A percentile compares a stretch with the other conserved stretches of the same genome.
phyloP scores from a whole-genome alignment of 2,329 filamentous ascomycete species.

The Aureobasidium sp. region DNA sequence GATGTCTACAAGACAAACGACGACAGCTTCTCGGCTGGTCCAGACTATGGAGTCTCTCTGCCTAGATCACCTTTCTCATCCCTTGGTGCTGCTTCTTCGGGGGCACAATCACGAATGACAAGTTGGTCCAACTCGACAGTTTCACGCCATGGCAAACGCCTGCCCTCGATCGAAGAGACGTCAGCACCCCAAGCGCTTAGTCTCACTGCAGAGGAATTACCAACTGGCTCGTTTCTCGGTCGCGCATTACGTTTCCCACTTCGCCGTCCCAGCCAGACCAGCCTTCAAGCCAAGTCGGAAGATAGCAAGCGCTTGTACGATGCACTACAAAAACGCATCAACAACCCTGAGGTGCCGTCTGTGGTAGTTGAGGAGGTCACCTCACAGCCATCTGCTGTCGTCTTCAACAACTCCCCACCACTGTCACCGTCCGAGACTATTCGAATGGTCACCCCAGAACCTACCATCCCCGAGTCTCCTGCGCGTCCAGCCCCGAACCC shows the following conservation, averaged over 20 bases:
- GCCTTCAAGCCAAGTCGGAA: constrained; percentile 27
- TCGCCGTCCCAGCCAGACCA: constrained; percentile 21
- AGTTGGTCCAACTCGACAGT: constrained; percentile 62
- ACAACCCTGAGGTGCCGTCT: constrained; percentile 35
- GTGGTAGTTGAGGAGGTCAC: not conserved
- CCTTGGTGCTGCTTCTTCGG: not conserved
- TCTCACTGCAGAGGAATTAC: not conserved
- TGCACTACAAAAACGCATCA: constrained; percentile 46
- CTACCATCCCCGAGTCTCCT: not conserved
- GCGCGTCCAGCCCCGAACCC: not conserved
- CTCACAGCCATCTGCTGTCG: not conserved
- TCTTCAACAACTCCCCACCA: not conserved
- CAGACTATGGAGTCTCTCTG: constrained; percentile 8
- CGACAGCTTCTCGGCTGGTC: constrained; percentile 5
- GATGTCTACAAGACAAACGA: constrained; percentile 14
- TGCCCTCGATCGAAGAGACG: constrained; percentile 12
- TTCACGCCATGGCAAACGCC: constrained; percentile 25
- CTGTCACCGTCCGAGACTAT: constrained; percentile 21
- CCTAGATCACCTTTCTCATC: constrained; percentile 4
- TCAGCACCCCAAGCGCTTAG: constrained; percentile 1
- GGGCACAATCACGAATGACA: constrained; percentile 51
- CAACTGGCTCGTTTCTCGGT: constrained; percentile 24
- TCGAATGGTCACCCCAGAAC: constrained; percentile 25
- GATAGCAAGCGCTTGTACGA: constrained; percentile 55
- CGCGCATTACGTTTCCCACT: constrained; percentile 21